Percentiles rank a stretch among this genome's conserved stretches.
These are phyloP conservation scores for Trichosporon coremiiforme DNA, from an alignment of 1,284 basidiomycete genomes.

Conservation along the genomic window DNA sequence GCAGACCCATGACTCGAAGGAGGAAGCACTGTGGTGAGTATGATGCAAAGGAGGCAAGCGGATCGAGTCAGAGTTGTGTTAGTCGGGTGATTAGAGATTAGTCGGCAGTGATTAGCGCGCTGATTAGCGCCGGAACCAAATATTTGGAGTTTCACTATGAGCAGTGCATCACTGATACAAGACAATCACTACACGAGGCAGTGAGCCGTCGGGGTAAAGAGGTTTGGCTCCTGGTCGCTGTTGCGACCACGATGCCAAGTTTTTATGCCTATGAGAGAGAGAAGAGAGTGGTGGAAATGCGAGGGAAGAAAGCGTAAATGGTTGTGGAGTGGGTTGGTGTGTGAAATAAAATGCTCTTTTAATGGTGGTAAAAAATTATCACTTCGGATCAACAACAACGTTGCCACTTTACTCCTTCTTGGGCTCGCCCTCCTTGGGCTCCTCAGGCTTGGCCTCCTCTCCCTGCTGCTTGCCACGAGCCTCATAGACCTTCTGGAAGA, in stretches of 20 bases:
- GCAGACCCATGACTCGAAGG: too few relatives aligned
- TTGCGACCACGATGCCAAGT: not conserved
- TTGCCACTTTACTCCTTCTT: constrained; percentile 51
- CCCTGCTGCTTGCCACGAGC: constrained; percentile 67
- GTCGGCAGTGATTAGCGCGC: too few relatives aligned
- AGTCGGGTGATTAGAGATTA: too few relatives aligned
- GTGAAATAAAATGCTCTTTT: not conserved
- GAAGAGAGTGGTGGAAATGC: constrained; percentile 16
- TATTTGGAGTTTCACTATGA: not conserved
- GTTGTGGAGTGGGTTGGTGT: not conserved
- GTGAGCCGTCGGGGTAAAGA: not conserved
- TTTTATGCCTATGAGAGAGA: constrained; percentile 4
- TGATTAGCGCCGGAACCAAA: not conserved
- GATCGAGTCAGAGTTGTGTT: too few relatives aligned
- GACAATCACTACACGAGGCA: constrained; percentile 12
- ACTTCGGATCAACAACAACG: constrained; percentile 1
- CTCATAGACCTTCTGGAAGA: constrained; percentile 99
- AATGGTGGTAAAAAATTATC: constrained; percentile 15
- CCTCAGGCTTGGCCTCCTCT: constrained; percentile 51
- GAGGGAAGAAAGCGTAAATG: not conserved
- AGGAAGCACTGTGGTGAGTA: too few relatives aligned
- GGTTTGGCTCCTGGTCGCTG: not conserved
- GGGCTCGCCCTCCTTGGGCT: constrained; percentile 54
- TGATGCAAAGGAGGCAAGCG: too few relatives aligned
- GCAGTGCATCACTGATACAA: constrained; percentile 13